phyloP scores from a whole-genome alignment of 2,329 filamentous ascomycete species.

The Scortechinia acanthostroma region DNA sequence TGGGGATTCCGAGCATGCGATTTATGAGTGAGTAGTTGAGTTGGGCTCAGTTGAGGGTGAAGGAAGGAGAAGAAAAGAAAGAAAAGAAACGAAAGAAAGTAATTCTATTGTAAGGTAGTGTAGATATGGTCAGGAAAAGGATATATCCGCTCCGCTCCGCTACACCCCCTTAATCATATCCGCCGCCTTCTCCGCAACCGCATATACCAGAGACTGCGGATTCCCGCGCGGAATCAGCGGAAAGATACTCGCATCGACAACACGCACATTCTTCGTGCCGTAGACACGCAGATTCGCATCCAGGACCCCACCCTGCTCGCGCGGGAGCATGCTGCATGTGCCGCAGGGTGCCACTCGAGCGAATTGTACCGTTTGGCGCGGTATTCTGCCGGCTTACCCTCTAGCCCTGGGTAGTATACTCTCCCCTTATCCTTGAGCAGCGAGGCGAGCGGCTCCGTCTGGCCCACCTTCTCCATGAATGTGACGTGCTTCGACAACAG shows the following conservation, averaged over 20 bases:
- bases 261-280: constrained; percentile 30
- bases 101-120: too few relatives aligned
- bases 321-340: neutral
- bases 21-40: too few relatives aligned
- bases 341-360: too few relatives aligned
- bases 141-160: too few relatives aligned
- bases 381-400: neutral
- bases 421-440: neutral
- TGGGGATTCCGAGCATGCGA: too few relatives aligned
- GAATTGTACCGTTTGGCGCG: neutral
- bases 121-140: too few relatives aligned
- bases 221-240: constrained; percentile 30
- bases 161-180: too few relatives aligned
- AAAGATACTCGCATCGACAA: constrained; percentile 36
- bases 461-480: too few relatives aligned
- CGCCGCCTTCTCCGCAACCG: constrained; percentile 28
- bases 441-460: neutral
- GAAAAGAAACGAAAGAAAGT: too few relatives aligned
- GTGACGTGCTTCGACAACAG: too few relatives aligned
- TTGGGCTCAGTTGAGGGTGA: too few relatives aligned
- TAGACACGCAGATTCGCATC: constrained; percentile 30
- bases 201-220: constrained; percentile 17
- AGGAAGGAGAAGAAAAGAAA: too few relatives aligned
- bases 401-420: neutral
- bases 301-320: constrained; percentile 30